These are phyloP conservation scores for Trichoderma simmonsii DNA, from an alignment of 2,329 filamentous ascomycete genomes.

Conservation along the genomic window DNA sequence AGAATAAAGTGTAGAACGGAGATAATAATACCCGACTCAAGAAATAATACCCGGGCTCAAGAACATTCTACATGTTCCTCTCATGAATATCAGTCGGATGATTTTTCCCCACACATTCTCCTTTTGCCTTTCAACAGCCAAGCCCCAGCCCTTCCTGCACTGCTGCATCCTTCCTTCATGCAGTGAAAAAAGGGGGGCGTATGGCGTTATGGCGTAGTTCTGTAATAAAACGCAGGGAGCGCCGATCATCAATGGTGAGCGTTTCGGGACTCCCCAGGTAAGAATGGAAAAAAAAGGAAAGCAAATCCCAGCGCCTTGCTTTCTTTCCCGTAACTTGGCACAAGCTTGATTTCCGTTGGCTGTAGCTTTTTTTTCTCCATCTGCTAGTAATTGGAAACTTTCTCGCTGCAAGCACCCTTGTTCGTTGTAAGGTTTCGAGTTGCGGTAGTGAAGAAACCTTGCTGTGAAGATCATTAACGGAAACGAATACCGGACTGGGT, in stretches of 20 bases:
- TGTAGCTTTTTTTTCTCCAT: neutral
- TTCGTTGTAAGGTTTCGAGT: neutral
- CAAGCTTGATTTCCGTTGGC: neutral
- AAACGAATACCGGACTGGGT: neutral
- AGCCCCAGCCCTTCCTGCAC: too few species aligned
- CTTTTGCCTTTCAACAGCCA: constrained; percentile 2
- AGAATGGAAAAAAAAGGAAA: neutral
- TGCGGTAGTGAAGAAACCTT: neutral
- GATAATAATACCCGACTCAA: neutral
- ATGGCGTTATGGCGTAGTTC: neutral
- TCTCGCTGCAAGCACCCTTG: neutral
- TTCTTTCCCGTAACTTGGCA: neutral
- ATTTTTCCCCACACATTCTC: neutral
- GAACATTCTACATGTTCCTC: neutral
- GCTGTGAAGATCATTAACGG: constrained; percentile 3
- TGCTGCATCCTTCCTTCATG: neutral
- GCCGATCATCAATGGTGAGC: neutral
- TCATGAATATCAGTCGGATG: neutral
- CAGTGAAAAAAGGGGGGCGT: neutral
- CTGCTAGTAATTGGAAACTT: neutral
- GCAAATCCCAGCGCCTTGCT: neutral
- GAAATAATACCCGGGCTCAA: neutral
- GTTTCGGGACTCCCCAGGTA: neutral
- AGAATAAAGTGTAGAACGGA: too few species aligned
- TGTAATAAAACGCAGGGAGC: neutral